Evolutionary conservation across 352 stramenopile species (phyloP), one percentile per base, ranked within the genome.

Genomic region (Pythium brassicae): DNA sequence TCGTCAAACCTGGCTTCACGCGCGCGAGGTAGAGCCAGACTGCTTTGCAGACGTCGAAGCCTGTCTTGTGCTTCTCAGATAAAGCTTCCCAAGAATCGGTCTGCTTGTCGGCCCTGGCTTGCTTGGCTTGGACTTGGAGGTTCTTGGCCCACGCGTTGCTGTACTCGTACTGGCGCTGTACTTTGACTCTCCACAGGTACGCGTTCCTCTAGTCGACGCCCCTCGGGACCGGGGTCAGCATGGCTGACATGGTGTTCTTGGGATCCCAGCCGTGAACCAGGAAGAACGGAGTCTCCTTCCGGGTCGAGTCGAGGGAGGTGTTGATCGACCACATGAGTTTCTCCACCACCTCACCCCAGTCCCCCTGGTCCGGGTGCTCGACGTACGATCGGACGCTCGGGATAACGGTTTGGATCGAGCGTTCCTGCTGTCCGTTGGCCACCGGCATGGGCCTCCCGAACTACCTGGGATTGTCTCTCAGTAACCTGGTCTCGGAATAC

Each of bases 401-500:
- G 17, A 71, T 63, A 0, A 80, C 61, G 0, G 70, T 69, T 43
- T 75, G 66, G 3, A 70, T 54, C 3, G 58, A 71, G 8, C 62
- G 12, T 14, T 73, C 66, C 26, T 78, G 66, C 46, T 78, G 63
- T 0, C 71, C 64, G 34, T 79, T 79, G 0, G 59, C n/a, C n/a
- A n/a, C n/a, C n/a, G n/a, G n/a, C n/a, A n/a, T n/a, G n/a, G n/a
- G n/a, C n/a, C 1, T 20, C 1, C 37, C 52, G 1, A 2, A 25
- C 1, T 43, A 50, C 27, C 15, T 19, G 0, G 52, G 52, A 29
- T 29, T 29, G 2, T 57, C 52, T 4, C 52, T 23, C 17, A 39
- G 53, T 0, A 59, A 59, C 44, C 32, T 59, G 0, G 0, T 59
- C 3, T 4, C 53, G 1, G 27, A 32, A 14, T 59, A 51, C 32